A percentile compares a stretch with the other conserved stretches of the same genome.
phyloP scores from a whole-genome alignment of 805 yeast genomes.

The Kregervanrija delftensis region DNA sequence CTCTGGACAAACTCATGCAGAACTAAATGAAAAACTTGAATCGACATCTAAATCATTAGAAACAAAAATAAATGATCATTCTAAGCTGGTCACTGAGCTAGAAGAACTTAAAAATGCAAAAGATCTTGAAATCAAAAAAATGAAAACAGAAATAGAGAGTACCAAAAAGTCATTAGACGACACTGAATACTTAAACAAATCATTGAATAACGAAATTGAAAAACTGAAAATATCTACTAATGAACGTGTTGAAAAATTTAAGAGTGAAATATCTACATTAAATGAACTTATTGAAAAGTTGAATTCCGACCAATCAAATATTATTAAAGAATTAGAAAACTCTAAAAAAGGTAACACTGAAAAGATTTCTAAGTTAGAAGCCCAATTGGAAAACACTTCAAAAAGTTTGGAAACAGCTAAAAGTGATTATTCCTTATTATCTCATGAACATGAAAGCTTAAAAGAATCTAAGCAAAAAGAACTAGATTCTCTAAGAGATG shows the following conservation, averaged over 20 bases:
- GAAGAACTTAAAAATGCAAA: neutral
- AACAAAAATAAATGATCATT: slow-evolving; percentile 1
- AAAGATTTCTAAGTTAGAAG: neutral
- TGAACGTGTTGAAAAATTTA: too few relatives aligned
- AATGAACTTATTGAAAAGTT: too few relatives aligned
- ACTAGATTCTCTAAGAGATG: neutral
- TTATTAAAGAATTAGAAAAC: too few relatives aligned
- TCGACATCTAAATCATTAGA: neutral
- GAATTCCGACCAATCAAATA: too few relatives aligned
- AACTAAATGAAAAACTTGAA: too few relatives aligned
- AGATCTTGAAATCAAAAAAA: neutral
- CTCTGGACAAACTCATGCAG: too few relatives aligned
- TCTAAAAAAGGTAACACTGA: neutral
- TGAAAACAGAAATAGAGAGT: neutral
- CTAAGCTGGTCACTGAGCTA: neutral
- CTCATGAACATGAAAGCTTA: neutral
- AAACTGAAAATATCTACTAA: too few relatives aligned
- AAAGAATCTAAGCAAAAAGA: neutral
- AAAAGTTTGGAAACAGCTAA: slow-evolving; percentile 66
- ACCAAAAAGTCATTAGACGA: neutral
- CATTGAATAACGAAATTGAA: too few relatives aligned
- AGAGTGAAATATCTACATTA: too few relatives aligned
- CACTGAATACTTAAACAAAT: too few relatives aligned
- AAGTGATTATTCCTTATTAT: slow-evolving; percentile 66
- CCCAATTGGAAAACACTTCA: slow-evolving; percentile 71